Evolutionary conservation across 2,329 filamentous ascomycete genomes (phyloP), one percentile per base, ranked within the genome.

Genomic region (Didymosphaeria variabile): DNA sequence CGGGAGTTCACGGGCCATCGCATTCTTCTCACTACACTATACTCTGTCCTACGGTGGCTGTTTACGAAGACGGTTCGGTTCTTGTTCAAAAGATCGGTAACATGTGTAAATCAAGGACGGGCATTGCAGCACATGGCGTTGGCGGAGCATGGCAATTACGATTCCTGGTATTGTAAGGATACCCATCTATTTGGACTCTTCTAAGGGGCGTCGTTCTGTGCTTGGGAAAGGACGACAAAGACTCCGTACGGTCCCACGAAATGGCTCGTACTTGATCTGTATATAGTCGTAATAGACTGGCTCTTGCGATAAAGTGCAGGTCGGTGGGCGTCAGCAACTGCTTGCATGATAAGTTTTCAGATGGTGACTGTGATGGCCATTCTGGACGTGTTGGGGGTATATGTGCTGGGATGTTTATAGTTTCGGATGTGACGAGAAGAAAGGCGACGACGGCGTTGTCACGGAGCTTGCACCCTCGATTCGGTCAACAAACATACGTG

Each of bases 1-100:
- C 64, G 63, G 76, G 75, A 69, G 74, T 77, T 76, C 55, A 67
- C 62, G 55, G 66, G 66, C 64, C 55, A 46, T 62, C 55, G 44
- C 57, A 57, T 64, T 70, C 66, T 63, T 61, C 58, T 46, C 44
- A 55, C 57, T 67, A 50, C 32, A 38, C 32, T 38, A 38, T 19
- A 52, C 49, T 38, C 23, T 63, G 50, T 62, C 61, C 26, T 29
- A 29, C 26, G 26, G 26, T 59, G 67, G 58, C 58, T 58, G 58
- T 62, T 67, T 49, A 52, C 56, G 62, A 61, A 51, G 61, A 19
- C 57, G 57, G 55, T 62, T 13, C 57, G 57, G 58, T 64, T 65
- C 59, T 56, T 60, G 56, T 56, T 57, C 61, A 61, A 64, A 63
- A 61, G 49, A 64, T 45, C 26, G 52, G 17, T n/a, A 55, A 61